Base-by-base conservation (phyloP, 1,284 basidiomycete species). In the Leccinum solheimii region DNA sequence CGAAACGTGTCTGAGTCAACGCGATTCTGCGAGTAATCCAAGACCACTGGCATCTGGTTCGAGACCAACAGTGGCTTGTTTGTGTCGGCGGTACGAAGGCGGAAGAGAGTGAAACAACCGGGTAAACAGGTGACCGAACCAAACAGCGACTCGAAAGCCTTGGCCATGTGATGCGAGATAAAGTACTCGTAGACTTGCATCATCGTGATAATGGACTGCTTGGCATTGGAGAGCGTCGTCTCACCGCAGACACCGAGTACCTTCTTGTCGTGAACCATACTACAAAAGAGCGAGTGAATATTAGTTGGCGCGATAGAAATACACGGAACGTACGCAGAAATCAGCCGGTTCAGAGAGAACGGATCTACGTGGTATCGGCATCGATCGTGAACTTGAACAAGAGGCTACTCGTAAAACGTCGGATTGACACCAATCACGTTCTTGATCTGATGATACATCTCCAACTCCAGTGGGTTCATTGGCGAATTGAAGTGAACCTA, bases 161-260 rank as follows among this genome's bases (percentile, higher is more conserved):
- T 99, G 56, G 97, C 92, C 80, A 99, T 87, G 78, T 99, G 92
- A 78, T 97, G 95, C 1, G 93, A 98, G 69, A 98, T 93, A 80
- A 93, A 98, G 82, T 97, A 97, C 72, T 97, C 95, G 80, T 97
- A 97, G n/a, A 97, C 94, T 81, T 98, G 96, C 86, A 97, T 96
- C 97, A 98, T 98, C 11, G 97, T 98, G 65, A 97, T 92, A 73
- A 97, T 84, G 3, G 94, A 96, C 74, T 95, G 91, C 73, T 95
- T 94, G 23, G 94, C 87, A 70, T 98, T 97, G 27, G 93, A 83
- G 56, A 97, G 78, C 68, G 90, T 86, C 0, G 95, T 98, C 78
- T 98, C 95, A 68, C 96, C 96, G 69, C 95, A 98, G 66, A 95
- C 92, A 69, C 94, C 95, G 52, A 98, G 82, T 4, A 94, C 82